These are phyloP conservation scores for Saccharomyces cerevisiae DNA, from an alignment of 805 yeast genomes.

Conservation along the genomic window DNA sequence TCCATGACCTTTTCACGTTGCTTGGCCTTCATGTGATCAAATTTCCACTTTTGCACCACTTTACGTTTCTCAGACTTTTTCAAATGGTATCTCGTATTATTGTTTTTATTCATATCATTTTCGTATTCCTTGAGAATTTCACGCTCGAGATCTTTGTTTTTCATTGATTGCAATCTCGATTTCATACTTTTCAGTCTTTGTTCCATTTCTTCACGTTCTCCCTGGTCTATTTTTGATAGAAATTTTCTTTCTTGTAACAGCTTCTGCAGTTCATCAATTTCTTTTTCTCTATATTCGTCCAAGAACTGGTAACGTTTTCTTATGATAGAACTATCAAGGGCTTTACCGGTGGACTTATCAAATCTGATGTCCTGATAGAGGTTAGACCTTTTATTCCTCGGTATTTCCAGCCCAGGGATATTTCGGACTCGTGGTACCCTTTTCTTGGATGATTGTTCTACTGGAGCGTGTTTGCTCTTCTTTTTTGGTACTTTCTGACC, in stretches of 20 bases:
- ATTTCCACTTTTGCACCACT: slow-evolving; percentile 68
- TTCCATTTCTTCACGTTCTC: slow-evolving; percentile 47
- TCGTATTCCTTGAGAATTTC: slow-evolving; percentile 57
- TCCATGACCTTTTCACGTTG: slow-evolving; percentile 79
- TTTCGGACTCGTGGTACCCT: slow-evolving; percentile 64
- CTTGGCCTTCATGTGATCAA: slow-evolving; percentile 59
- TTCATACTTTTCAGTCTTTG: slow-evolving; percentile 52
- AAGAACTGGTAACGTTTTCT: slow-evolving; percentile 77
- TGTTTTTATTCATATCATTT: slow-evolving; percentile 43
- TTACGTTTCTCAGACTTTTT: slow-evolving; percentile 65
- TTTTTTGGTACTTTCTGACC: slow-evolving; percentile 20
- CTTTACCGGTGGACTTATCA: slow-evolving; percentile 82
- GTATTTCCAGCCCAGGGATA: slow-evolving; percentile 55
- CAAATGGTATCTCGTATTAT: slow-evolving; percentile 46
- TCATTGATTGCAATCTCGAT: slow-evolving; percentile 59
- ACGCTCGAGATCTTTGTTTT: slow-evolving; percentile 66
- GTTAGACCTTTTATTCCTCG: slow-evolving; percentile 30
- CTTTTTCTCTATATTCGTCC: slow-evolving; percentile 75
- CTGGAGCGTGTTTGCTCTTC: slow-evolving; percentile 78
- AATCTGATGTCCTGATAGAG: slow-evolving; percentile 79
- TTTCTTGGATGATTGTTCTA: slow-evolving; percentile 64
- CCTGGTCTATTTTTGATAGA: slow-evolving; percentile 33
- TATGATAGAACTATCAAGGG: slow-evolving; percentile 58
- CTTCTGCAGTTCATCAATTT: slow-evolving; percentile 51
- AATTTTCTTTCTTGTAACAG: slow-evolving; percentile 47